Percentiles rank a stretch among this genome's conserved stretches.
phyloP scores from a whole-genome alignment of 2,329 filamentous ascomycete species.

The Mycosphaerelloides madeirae region DNA sequence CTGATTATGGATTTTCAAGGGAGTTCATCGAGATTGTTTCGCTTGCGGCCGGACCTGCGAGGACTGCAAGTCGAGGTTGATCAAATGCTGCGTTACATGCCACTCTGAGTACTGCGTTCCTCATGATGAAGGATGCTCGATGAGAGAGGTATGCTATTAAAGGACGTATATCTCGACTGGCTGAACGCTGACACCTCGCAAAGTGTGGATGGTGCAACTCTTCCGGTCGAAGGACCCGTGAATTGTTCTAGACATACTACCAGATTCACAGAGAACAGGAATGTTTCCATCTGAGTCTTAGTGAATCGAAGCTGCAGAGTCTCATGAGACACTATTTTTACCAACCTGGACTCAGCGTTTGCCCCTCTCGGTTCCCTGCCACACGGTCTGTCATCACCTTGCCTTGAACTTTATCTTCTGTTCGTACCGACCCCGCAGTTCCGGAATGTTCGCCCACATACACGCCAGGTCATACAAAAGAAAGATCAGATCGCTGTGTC shows the following conservation, averaged over 20 bases:
- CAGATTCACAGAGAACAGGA: neutral
- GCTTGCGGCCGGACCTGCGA: conserved; percentile 80
- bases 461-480: no score
- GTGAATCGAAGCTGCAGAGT: no score
- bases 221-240: conserved; percentile 34
- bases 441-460: no score
- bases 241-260: conserved; percentile 27
- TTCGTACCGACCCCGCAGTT: no score
- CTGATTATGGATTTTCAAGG: conserved; percentile 30
- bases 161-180: neutral
- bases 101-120: conserved; percentile 75
- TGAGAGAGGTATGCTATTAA: conserved; percentile 42
- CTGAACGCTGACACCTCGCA: conserved; percentile 11
- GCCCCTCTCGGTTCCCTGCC: no score
- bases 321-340: no score
- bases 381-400: no score
- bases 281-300: no score
- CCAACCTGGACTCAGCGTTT: no score
- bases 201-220: conserved; percentile 37
- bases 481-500: no score
- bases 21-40: conserved; percentile 70
- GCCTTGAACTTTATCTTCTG: no score
- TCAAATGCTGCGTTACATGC: conserved; percentile 68
- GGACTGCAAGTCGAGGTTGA: conserved; percentile 66
- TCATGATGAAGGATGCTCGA: conserved; percentile 76